phyloP scores from a whole-genome alignment of 2,329 filamentous ascomycete genomes.

The Magnaporthiopsis rhizophila region DNA sequence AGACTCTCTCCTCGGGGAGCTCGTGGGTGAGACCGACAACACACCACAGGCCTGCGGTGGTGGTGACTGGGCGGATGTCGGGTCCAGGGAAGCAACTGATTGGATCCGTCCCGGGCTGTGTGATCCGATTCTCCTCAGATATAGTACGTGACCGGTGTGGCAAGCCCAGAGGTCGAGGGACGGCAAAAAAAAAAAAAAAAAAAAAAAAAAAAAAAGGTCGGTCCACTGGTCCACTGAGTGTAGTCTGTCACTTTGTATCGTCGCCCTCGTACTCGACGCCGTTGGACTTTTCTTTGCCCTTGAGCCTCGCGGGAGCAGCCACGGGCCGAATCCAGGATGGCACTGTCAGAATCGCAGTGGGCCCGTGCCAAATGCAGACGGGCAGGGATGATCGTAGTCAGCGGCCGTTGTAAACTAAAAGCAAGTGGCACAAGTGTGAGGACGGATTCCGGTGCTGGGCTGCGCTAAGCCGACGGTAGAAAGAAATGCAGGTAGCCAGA shows the following conservation, averaged over 20 bases:
- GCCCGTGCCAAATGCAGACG: conserved; percentile 3
- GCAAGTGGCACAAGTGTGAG: background rate
- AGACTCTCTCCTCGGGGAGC: background rate
- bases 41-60: conserved; percentile 1
- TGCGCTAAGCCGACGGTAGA: background rate
- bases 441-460: background rate
- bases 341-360: background rate
- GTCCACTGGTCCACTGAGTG: too few species aligned
- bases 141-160: background rate
- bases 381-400: conserved; percentile 6
- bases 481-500: background rate
- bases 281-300: background rate
- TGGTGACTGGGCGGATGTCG: background rate
- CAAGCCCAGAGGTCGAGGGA: background rate
- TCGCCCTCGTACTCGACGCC: background rate
- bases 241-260: background rate
- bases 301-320: background rate
- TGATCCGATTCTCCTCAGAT: conserved; percentile 6
- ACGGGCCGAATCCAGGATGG: background rate
- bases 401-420: background rate
- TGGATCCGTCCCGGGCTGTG: conserved; percentile 5
- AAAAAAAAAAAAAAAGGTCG: too few species aligned
- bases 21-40: conserved; percentile 4
- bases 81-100: conserved; percentile 1
- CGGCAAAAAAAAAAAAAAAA: background rate